A percentile compares a stretch with the other conserved stretches of the same genome.
phyloP scores from a whole-genome alignment of 176 grass and related monocot genomes.

The Eragrostis curvula region DNA sequence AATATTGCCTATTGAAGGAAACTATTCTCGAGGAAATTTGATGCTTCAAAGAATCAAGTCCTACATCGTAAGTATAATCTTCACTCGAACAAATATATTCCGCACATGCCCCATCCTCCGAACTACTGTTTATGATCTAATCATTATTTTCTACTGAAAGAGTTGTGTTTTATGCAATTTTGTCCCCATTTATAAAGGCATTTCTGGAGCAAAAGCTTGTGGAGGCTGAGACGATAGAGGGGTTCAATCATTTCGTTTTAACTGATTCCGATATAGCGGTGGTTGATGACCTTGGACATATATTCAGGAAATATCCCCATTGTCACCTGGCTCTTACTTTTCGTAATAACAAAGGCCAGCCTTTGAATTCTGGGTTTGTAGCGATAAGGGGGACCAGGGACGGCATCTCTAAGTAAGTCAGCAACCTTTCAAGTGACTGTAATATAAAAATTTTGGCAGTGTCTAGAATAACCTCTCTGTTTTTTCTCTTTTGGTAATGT shows the following conservation, averaged over 20 bases:
- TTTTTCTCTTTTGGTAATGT: not conserved
- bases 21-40: slow-evolving; percentile 83
- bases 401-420: slow-evolving; percentile 68
- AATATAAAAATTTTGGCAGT: not conserved
- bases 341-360: slow-evolving; percentile 90
- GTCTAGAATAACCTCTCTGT: not conserved
- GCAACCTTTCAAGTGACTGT: not conserved
- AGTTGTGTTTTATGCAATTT: slow-evolving; percentile 6
- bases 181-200: slow-evolving; percentile 57
- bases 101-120: slow-evolving; percentile 16
- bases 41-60: slow-evolving; percentile 97
- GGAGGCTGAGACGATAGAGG: slow-evolving; percentile 50
- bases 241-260: slow-evolving; percentile 65
- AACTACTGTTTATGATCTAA: slow-evolving; percentile 25
- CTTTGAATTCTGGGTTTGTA: slow-evolving; percentile 94
- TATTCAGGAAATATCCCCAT: slow-evolving; percentile 72
- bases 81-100: not conserved
- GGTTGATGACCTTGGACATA: slow-evolving; percentile 77
- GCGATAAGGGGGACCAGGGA: slow-evolving; percentile 77
- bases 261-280: slow-evolving; percentile 87
- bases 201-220: slow-evolving; percentile 72
- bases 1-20: slow-evolving; percentile 68
- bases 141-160: slow-evolving; percentile 28
- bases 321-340: slow-evolving; percentile 93
- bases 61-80: slow-evolving; percentile 77